phyloP scores from a whole-genome alignment of 1,139 yeast species.

The Suhomyces chickasaworum region DNA sequence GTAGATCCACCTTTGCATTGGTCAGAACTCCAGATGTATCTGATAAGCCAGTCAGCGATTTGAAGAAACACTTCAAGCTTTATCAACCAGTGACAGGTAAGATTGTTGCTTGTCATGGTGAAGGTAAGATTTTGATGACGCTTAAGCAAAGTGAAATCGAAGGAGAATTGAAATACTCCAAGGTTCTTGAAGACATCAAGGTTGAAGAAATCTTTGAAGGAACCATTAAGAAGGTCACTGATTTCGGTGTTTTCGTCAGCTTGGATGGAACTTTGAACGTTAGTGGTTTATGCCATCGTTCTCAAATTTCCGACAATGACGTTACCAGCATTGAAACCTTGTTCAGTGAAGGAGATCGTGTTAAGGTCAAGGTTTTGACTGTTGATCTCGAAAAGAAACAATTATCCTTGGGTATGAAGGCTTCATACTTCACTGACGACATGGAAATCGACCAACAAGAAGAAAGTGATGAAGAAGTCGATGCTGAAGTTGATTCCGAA shows the following conservation, averaged over 20 bases:
- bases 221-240: conserved; percentile 74
- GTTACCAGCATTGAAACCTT: conserved; percentile 56
- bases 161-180: conserved; percentile 61
- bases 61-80: conserved; percentile 75
- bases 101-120: conserved; percentile 62
- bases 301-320: conserved; percentile 75
- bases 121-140: conserved; percentile 71
- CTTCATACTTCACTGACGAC: conserved; percentile 70
- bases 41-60: conserved; percentile 78
- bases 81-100: conserved; percentile 80
- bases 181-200: conserved; percentile 63
- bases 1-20: conserved; percentile 72
- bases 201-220: conserved; percentile 80
- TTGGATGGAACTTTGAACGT: conserved; percentile 74
- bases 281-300: conserved; percentile 85
- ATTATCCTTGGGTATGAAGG: conserved; percentile 89
- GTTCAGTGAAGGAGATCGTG: conserved; percentile 87
- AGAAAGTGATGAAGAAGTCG: conserved; percentile 30
- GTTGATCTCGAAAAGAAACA: conserved; percentile 68
- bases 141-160: conserved; percentile 79
- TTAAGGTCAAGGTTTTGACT: conserved; percentile 75
- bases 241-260: conserved; percentile 87
- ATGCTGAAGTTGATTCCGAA: conserved; percentile 27
- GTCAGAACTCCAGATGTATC: conserved; percentile 82
- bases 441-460: conserved; percentile 29